Conservation (phyloP, 2,329 filamentous ascomycete genomes). For the Exophiala dermatitidis region DNA sequence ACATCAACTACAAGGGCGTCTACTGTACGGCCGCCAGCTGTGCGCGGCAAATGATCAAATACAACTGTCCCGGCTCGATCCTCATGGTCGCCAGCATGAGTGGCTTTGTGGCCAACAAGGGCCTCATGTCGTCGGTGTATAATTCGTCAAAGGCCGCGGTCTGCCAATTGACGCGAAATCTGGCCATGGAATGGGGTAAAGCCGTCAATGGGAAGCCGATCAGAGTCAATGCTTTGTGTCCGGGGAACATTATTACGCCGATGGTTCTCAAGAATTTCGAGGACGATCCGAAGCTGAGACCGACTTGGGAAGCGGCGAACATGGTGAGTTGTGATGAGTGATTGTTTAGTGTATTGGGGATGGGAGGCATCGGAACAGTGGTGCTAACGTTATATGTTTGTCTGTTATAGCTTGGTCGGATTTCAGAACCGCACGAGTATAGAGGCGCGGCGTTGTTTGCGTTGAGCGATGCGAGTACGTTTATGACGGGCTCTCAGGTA, state of each 20-base stretch:
- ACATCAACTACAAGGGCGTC: constrained; percentile 29
- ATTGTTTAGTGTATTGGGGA: no score
- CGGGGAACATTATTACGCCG: constrained; percentile 49
- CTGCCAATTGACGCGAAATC: constrained; percentile 36
- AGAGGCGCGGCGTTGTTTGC: constrained; percentile 48
- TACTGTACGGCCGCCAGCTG: constrained; percentile 37
- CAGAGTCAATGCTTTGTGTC: constrained; percentile 48
- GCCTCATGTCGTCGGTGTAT: constrained; percentile 32
- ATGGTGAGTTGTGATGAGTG: constrained; percentile 38
- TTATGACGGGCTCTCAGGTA: constrained; percentile 45
- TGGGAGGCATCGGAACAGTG: no score
- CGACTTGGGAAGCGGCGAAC: constrained; percentile 41
- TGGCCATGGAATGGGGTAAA: constrained; percentile 41
- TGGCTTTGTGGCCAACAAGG: constrained; percentile 52
- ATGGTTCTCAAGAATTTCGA: constrained; percentile 79
- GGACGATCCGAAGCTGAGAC: constrained; percentile 57
- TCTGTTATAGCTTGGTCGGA: constrained; percentile 38
- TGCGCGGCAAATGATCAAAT: constrained; percentile 58
- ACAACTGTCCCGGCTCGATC: constrained; percentile 53
- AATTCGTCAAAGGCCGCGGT: constrained; percentile 41
- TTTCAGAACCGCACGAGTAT: constrained; percentile 63
- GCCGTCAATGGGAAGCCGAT: constrained; percentile 36
- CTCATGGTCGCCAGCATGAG: constrained; percentile 58
- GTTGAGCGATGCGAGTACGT: constrained; percentile 45
- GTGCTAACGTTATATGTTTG: no score